These are phyloP conservation scores for Diaporthe sp. DNA, from an alignment of 2,329 filamentous ascomycete genomes.

Conservation along the genomic window DNA sequence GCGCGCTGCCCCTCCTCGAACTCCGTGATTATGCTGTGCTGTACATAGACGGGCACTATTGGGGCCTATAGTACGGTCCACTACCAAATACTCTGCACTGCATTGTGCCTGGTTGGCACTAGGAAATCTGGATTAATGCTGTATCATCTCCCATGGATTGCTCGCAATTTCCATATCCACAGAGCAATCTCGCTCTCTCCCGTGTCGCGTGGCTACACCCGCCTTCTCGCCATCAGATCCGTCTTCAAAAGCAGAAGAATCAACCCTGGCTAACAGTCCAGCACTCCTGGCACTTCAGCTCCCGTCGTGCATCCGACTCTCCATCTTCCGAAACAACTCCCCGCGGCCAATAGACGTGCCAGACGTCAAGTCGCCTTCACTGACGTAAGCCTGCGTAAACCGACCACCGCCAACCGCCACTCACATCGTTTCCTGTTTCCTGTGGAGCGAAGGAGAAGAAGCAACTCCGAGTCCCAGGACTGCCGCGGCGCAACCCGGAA, in stretches of 20 bases:
- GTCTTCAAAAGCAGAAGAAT: constrained; percentile 28
- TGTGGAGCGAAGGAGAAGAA: neutral
- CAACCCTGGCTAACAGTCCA: constrained; percentile 20
- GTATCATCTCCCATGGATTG: constrained; percentile 39
- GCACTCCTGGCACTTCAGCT: neutral
- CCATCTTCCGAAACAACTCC: neutral
- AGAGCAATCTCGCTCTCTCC: constrained; percentile 42
- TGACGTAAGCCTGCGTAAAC: constrained; percentile 30
- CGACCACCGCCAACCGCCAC: neutral
- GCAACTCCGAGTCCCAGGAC: constrained; percentile 10
- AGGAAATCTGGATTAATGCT: constrained; percentile 31
- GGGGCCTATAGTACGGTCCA: neutral
- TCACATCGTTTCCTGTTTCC: neutral
- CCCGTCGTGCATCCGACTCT: constrained; percentile 5
- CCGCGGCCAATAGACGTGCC: constrained; percentile 5
- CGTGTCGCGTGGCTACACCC: constrained; percentile 27
- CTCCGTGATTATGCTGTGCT: constrained; percentile 7
- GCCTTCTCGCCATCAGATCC: constrained; percentile 18
- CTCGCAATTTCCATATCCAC: constrained; percentile 42
- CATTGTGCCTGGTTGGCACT: constrained; percentile 25
- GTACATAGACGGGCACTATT: neutral
- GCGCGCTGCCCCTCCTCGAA: neutral
- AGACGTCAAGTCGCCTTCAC: constrained; percentile 24
- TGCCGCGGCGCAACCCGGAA: constrained; percentile 14
- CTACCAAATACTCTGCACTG: neutral